Evolutionary conservation across 306 rosid species (phyloP).

Genomic region (Sphenostylis stenocarpa): DNA sequence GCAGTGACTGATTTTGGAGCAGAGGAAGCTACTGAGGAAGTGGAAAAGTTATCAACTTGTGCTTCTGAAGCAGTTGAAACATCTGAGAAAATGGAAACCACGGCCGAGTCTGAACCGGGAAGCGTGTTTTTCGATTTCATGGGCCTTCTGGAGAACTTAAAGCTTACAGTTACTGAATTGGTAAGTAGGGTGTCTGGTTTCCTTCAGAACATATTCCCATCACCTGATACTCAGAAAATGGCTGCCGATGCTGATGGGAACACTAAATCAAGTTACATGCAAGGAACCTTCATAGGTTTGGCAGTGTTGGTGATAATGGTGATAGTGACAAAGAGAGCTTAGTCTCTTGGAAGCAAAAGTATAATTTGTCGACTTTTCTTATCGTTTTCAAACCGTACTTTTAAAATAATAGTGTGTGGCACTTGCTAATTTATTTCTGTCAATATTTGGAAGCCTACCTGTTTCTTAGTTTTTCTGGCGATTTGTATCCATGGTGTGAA

Average conservation of each 20-base stretch:
- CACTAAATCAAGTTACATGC: constrained; percentile 21
- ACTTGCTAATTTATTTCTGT: not conserved
- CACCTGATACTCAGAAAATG: constrained; percentile 13
- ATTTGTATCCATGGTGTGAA: too few relatives aligned
- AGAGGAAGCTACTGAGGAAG: not conserved
- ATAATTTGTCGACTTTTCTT: constrained; percentile 46
- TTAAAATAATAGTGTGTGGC: not conserved
- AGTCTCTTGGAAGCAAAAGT: not conserved
- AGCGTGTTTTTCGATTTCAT: constrained; percentile 9
- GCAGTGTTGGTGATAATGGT: constrained; percentile 63
- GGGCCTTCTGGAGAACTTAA: constrained; percentile 41
- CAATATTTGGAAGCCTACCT: not conserved
- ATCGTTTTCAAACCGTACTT: not conserved
- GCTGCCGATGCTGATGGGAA: constrained; percentile 37
- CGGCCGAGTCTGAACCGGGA: not conserved
- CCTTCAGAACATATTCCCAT: constrained; percentile 56
- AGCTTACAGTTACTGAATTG: constrained; percentile 45
- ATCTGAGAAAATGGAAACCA: not conserved
- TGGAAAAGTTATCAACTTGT: not conserved
- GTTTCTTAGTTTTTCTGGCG: not conserved
- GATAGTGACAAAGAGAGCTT: constrained; percentile 62
- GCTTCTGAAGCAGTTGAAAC: constrained; percentile 7
- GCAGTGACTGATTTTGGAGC: constrained; percentile 34
- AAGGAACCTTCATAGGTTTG: constrained; percentile 68
- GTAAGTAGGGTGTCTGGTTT: constrained; percentile 42